Conservation (phyloP, 2,329 filamentous ascomycete genomes). For the Allantophomopsis cytisporea region DNA sequence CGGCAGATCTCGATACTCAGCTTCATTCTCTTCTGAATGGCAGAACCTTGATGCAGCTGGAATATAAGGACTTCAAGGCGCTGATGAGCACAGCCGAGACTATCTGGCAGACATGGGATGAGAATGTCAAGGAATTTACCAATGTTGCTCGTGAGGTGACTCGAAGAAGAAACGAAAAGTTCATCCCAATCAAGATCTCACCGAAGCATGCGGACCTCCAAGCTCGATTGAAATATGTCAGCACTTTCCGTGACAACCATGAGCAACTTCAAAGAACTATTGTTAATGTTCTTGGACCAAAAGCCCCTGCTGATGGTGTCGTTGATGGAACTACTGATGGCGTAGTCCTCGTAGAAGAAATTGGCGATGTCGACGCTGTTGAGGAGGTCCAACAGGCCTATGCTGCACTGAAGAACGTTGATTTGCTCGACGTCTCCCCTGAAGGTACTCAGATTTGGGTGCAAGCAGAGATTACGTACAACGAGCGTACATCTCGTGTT, state of each 20-base stretch:
- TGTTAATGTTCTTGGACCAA: constrained; percentile 84
- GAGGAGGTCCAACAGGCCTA: constrained; percentile 94
- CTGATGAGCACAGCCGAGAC: constrained; percentile 74
- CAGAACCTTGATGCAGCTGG: constrained; percentile 78
- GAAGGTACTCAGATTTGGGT: constrained; percentile 90
- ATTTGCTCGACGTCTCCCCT: constrained; percentile 81
- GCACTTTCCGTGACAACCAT: constrained; percentile 90
- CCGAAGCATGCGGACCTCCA: constrained; percentile 82
- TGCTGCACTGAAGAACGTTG: constrained; percentile 84
- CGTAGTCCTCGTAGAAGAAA: constrained; percentile 73
- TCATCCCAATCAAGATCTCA: constrained; percentile 94
- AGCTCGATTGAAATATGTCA: constrained; percentile 82
- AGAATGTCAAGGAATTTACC: constrained; percentile 93
- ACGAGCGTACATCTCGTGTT: constrained; percentile 89
- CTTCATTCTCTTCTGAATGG: constrained; percentile 79
- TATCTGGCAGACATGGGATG: constrained; percentile 90
- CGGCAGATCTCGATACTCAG: constrained; percentile 76
- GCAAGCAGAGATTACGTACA: constrained; percentile 89
- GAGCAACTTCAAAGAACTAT: constrained; percentile 96
- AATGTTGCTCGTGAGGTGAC: constrained; percentile 94
- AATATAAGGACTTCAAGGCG: constrained; percentile 78
- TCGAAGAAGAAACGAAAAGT: constrained; percentile 86
- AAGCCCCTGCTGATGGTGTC: constrained; percentile 40
- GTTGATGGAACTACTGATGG: constrained; percentile 40
- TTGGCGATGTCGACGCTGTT: constrained; percentile 93